These are phyloP conservation scores for Cajanus cajan DNA, from an alignment of 306 rosid species.

Conservation along the genomic window DNA sequence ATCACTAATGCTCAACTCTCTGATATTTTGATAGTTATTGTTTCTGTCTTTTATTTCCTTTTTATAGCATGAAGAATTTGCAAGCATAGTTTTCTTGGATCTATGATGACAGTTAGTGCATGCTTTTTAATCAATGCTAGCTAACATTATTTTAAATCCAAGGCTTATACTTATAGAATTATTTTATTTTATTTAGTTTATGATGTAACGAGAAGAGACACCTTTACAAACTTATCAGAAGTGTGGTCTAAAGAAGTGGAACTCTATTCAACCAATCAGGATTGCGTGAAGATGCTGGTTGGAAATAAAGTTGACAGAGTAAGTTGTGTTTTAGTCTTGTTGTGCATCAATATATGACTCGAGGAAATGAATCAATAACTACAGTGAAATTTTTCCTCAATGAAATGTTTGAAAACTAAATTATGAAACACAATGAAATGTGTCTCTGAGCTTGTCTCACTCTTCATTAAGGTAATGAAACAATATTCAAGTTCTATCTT, in stretches of 20 bases:
- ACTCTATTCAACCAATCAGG: slow-evolving; percentile 75
- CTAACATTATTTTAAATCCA: background rate
- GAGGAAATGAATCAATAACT: slow-evolving; percentile 9
- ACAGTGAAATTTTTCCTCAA: background rate
- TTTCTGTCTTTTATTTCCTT: background rate
- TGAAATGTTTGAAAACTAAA: slow-evolving; percentile 11
- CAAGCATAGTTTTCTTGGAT: background rate
- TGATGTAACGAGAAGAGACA: slow-evolving; percentile 88
- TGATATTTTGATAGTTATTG: background rate
- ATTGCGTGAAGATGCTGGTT: slow-evolving; percentile 87
- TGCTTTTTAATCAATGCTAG: background rate
- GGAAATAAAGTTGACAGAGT: slow-evolving; percentile 97
- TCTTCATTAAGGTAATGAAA: slow-evolving; percentile 5
- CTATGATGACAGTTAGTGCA: background rate
- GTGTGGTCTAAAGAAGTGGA: slow-evolving; percentile 96
- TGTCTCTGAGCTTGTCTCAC: slow-evolving; percentile 1
- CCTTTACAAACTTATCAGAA: slow-evolving; percentile 77
- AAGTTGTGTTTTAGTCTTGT: slow-evolving; percentile 37
- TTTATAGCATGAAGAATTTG: background rate
- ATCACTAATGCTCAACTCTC: too few species aligned
- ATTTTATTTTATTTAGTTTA: slow-evolving; percentile 51
- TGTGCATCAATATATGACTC: slow-evolving; percentile 2
- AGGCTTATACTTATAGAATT: background rate
- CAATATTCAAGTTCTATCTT: background rate
- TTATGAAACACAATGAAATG: background rate